Evolutionary conservation across 2,329 filamentous ascomycete species (phyloP).

Genomic region (Ophiostoma sp.): DNA sequence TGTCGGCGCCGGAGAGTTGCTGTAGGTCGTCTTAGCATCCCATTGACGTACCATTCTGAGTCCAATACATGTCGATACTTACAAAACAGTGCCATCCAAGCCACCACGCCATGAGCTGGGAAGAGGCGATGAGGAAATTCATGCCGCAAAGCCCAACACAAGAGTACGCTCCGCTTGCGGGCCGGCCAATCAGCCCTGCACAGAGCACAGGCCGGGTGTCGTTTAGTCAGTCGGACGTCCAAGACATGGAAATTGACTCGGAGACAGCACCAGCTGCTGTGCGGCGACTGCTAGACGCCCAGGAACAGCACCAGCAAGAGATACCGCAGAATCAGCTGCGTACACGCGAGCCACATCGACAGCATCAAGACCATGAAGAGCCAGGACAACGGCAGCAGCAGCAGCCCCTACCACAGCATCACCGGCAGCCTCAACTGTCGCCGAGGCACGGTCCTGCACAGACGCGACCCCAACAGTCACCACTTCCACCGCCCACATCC

Average conservation of each 20-base stretch:
- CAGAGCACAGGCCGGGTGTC: constrained; percentile 35
- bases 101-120: constrained; percentile 58
- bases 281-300: constrained; percentile 24
- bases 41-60: not conserved
- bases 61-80: constrained; percentile 1
- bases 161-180: constrained; percentile 41
- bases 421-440: constrained; percentile 6
- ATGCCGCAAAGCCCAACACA: constrained; percentile 50
- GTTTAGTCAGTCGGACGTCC: constrained; percentile 41
- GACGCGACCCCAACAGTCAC: constrained; percentile 1
- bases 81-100: constrained; percentile 51
- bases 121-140: constrained; percentile 53
- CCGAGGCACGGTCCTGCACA: constrained; percentile 11
- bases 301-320: constrained; percentile 14
- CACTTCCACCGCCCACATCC: constrained; percentile 31
- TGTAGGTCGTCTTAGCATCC: constrained; percentile 18
- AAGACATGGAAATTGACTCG: constrained; percentile 53
- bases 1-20: constrained; percentile 34
- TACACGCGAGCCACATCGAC: constrained; percentile 13
- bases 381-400: constrained; percentile 13
- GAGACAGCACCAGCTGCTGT: constrained; percentile 30
- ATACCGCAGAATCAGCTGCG: constrained; percentile 3
- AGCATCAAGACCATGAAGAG: constrained; percentile 13
- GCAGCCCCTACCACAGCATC: constrained; percentile 8
- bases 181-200: constrained; percentile 41